These are phyloP conservation scores for Hygrophorus russula DNA, from an alignment of 768 basidiomycete genomes.

Conservation along the genomic window DNA sequence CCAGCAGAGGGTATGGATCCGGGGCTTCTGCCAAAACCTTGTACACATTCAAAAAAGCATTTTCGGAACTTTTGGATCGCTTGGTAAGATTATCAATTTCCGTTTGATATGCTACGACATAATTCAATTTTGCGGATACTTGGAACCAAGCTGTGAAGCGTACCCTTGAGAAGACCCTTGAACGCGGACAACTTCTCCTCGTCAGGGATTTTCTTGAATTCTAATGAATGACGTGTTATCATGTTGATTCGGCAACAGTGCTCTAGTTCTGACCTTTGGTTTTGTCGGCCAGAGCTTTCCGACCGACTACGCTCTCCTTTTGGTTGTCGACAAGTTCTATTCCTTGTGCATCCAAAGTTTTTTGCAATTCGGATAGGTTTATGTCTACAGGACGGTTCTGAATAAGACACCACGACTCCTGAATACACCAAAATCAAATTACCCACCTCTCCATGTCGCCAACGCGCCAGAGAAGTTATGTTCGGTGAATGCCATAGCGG, in stretches of 20 bases:
- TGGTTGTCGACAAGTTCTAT: constrained; percentile 97
- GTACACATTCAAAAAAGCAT: constrained; percentile 93
- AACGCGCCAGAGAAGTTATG: constrained; percentile 91
- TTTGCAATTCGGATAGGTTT: constrained; percentile 83
- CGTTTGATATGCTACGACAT: constrained; percentile 71
- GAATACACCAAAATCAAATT: neutral
- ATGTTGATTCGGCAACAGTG: neutral
- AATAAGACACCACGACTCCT: neutral
- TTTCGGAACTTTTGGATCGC: constrained; percentile 86
- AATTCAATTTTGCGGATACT: neutral
- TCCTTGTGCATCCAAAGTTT: constrained; percentile 84
- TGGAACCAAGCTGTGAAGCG: constrained; percentile 8
- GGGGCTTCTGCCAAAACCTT: constrained; percentile 95
- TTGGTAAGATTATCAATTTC: constrained; percentile 95
- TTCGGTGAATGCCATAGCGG: constrained; percentile 21
- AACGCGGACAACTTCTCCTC: constrained; percentile 78
- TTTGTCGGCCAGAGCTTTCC: constrained; percentile 90
- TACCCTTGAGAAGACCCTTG: constrained; percentile 86
- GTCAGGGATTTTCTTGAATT: constrained; percentile 94
- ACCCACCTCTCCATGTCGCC: constrained; percentile 81
- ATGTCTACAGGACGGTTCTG: constrained; percentile 44
- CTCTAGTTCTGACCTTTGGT: constrained; percentile 70
- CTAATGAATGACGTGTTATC: constrained; percentile 27
- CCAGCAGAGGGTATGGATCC: constrained; percentile 93
- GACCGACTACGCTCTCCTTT: constrained; percentile 90